Evolutionary conservation across 2,329 filamentous ascomycete genomes (phyloP).

Genomic region (Diplodia seriata): DNA sequence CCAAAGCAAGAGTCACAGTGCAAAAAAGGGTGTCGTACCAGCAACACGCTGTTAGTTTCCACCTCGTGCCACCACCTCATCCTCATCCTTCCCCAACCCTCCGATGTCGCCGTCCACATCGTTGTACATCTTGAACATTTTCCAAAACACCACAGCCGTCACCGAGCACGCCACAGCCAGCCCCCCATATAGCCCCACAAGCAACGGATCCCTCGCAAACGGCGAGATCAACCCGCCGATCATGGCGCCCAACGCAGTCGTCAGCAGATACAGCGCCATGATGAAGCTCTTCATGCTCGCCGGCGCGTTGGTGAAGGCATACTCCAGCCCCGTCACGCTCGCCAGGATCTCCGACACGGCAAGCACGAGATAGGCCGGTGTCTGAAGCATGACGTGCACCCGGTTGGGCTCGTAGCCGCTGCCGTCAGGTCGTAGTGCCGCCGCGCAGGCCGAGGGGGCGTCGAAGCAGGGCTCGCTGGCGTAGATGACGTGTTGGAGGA

Average conservation of each 20-base stretch:
- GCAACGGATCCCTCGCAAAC: slow-evolving; percentile 66
- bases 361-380: slow-evolving; percentile 55
- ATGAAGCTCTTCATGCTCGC: slow-evolving; percentile 57
- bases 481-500: slow-evolving; percentile 65
- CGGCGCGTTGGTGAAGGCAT: slow-evolving; percentile 57
- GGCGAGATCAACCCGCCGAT: slow-evolving; percentile 69
- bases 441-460: slow-evolving; percentile 49
- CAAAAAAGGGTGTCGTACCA: no score
- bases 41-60: neutral
- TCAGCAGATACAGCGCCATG: slow-evolving; percentile 66
- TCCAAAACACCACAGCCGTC: slow-evolving; percentile 62
- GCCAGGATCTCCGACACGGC: slow-evolving; percentile 56
- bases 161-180: slow-evolving; percentile 59
- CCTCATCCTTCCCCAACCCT: slow-evolving; percentile 13
- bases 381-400: slow-evolving; percentile 55
- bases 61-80: slow-evolving; percentile 4
- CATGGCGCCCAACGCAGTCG: slow-evolving; percentile 64
- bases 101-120: neutral
- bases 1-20: no score
- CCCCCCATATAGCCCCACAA: slow-evolving; percentile 71
- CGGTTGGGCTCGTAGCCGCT: slow-evolving; percentile 47
- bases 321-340: slow-evolving; percentile 56
- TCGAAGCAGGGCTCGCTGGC: slow-evolving; percentile 60
- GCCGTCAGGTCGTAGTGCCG: slow-evolving; percentile 41
- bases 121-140: slow-evolving; percentile 49